Evolutionary conservation across 306 rosid species (phyloP).

Genomic region (Castanea sativa): DNA sequence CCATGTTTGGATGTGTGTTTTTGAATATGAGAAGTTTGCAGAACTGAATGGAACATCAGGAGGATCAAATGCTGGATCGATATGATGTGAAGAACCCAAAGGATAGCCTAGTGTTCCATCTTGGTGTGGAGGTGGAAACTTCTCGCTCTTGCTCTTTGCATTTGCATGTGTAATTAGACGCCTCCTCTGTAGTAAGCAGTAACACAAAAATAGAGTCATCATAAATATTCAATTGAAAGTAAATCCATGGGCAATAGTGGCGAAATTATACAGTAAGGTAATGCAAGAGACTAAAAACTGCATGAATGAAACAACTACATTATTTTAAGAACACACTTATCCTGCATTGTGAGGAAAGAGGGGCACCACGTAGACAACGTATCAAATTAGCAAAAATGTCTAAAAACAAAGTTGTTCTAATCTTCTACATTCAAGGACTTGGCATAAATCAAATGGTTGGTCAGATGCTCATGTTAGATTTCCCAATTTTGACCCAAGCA

Average conservation of each 20-base stretch:
- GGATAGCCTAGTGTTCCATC: constrained; percentile 94
- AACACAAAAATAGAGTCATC: constrained; percentile 6
- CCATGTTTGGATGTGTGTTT: constrained; percentile 82
- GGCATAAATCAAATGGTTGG: background rate
- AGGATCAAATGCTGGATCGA: constrained; percentile 83
- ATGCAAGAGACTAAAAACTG: background rate
- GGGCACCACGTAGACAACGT: background rate
- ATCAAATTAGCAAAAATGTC: background rate
- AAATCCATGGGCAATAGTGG: background rate
- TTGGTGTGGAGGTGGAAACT: constrained; percentile 99
- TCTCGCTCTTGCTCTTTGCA: constrained; percentile 98
- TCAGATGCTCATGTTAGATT: background rate
- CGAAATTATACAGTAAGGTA: background rate
- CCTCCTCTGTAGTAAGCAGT: constrained; percentile 60
- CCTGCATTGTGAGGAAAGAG: background rate
- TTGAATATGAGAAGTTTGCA: constrained; percentile 73
- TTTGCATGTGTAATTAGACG: constrained; percentile 88
- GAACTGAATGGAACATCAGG: constrained; percentile 91
- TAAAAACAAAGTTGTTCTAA: background rate
- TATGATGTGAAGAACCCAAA: constrained; percentile 82
- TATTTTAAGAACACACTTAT: background rate
- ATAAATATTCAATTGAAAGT: constrained; percentile 2
- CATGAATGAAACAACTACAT: background rate
- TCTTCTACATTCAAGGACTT: background rate
- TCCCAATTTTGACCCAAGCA: background rate